Conservation (phyloP, 768 basidiomycete species). For the Gautieria morchelliformis region DNA sequence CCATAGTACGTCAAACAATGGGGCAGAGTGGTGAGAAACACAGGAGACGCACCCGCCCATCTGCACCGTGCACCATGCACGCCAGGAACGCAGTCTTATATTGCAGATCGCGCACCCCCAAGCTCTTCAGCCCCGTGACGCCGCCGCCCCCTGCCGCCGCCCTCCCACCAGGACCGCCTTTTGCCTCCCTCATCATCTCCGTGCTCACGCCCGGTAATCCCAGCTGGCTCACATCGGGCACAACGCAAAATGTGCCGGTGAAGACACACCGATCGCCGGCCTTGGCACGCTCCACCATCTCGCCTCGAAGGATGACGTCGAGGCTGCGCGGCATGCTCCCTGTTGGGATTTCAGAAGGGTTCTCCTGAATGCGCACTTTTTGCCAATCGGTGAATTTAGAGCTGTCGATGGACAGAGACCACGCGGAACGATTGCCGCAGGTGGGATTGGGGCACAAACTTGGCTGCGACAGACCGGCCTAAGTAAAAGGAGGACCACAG, state of each 20-base stretch:
- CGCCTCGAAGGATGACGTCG: conserved; percentile 90
- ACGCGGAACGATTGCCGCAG: conserved; percentile 81
- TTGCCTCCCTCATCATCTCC: conserved; percentile 81
- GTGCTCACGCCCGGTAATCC: conserved; percentile 93
- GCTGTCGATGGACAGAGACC: conserved; percentile 92
- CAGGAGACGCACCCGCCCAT: conserved; percentile 60
- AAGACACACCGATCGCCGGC: conserved; percentile 99
- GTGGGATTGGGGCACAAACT: conserved; percentile 89
- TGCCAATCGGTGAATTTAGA: conserved; percentile 99
- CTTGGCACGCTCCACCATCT: conserved; percentile 97
- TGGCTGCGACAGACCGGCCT: conserved; percentile 42
- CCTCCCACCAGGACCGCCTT: conserved; percentile 46
- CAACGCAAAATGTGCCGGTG: conserved; percentile 95
- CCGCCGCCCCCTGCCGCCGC: conserved; percentile 67
- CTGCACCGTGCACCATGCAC: conserved; percentile 92
- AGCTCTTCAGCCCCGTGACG: conserved; percentile 86
- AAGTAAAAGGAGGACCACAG: conserved; percentile 6
- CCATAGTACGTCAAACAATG: not conserved
- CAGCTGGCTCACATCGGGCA: conserved; percentile 95
- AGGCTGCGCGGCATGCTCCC: conserved; percentile 97
- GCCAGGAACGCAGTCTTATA: conserved; percentile 99
- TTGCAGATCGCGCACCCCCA: conserved; percentile 91
- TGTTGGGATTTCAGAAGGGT: conserved; percentile 96
- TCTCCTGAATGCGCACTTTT: conserved; percentile 98
- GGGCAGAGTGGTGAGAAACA: not conserved